These are phyloP conservation scores for Exsudoporus frostii DNA, from an alignment of 768 basidiomycete genomes.

Conservation along the genomic window DNA sequence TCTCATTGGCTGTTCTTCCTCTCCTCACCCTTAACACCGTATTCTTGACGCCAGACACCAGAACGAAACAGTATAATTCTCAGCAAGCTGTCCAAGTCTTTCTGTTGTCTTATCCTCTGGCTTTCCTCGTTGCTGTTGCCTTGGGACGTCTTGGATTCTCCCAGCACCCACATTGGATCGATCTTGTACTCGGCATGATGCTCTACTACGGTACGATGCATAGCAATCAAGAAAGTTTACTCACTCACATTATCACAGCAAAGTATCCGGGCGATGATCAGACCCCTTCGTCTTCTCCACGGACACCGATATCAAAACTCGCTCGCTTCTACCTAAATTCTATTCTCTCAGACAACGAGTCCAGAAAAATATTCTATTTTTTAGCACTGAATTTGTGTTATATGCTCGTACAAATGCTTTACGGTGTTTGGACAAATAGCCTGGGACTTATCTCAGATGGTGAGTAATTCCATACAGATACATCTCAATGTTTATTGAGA, in stretches of 20 bases:
- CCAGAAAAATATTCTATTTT: conserved; percentile 96
- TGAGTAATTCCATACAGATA: conserved; percentile 35
- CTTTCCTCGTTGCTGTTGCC: conserved; percentile 45
- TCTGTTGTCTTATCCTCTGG: conserved; percentile 53
- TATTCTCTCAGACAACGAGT: conserved; percentile 88
- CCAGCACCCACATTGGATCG: conserved; percentile 56
- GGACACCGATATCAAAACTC: conserved; percentile 52
- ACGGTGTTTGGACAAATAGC: conserved; percentile 97
- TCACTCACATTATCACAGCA: conserved; percentile 34
- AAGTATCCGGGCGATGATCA: conserved; percentile 50
- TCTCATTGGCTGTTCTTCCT: conserved; percentile 57
- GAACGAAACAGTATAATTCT: conserved; percentile 43
- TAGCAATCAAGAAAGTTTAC: neutral
- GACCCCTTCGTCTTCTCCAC: conserved; percentile 40
- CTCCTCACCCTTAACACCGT: conserved; percentile 59
- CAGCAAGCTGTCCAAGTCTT: conserved; percentile 56
- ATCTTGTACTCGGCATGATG: conserved; percentile 53
- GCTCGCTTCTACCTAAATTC: conserved; percentile 79
- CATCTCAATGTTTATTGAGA: conserved; percentile 1
- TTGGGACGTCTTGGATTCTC: conserved; percentile 64
- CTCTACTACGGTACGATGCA: conserved; percentile 59
- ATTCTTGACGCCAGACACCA: conserved; percentile 55
- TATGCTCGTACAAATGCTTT: conserved; percentile 96
- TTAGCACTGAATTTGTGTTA: conserved; percentile 90
- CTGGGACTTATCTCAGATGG: conserved; percentile 96